Evolutionary conservation across 306 rosid genomes (phyloP).

Genomic region (Datisca glomerata): DNA sequence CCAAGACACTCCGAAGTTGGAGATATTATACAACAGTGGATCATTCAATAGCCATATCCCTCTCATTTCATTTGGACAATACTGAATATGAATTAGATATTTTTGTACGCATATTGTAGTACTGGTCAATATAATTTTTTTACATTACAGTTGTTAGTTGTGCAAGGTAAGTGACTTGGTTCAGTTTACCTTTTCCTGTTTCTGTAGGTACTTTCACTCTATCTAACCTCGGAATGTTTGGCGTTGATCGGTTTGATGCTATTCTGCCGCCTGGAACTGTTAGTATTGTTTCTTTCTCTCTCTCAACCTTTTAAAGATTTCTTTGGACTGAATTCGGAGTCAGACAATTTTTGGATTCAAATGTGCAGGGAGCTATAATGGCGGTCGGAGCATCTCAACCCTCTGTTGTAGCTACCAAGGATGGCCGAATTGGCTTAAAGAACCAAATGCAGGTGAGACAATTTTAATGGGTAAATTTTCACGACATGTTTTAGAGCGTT

Average conservation of each 20-base stretch:
- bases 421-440: conserved; percentile 83
- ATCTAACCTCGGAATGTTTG: conserved; percentile 96
- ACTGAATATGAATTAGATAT: too few relatives aligned
- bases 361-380: conserved; percentile 88
- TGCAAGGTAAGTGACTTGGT: too few relatives aligned
- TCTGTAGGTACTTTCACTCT: conserved; percentile 89
- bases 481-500: background rate
- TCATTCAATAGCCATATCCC: too few relatives aligned
- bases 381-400: conserved; percentile 91
- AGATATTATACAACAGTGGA: too few relatives aligned
- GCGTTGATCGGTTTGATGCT: conserved; percentile 95
- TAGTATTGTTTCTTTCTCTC: conserved; percentile 16
- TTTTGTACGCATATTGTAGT: too few relatives aligned
- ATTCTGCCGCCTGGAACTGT: conserved; percentile 97
- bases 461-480: conserved; percentile 1
- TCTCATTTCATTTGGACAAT: too few relatives aligned
- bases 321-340: too few relatives aligned
- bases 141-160: too few relatives aligned
- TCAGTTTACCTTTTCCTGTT: conserved; percentile 10
- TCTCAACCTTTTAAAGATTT: background rate
- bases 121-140: too few relatives aligned
- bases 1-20: too few relatives aligned
- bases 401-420: conserved; percentile 67
- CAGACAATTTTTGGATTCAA: too few relatives aligned
- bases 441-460: conserved; percentile 92